Conservation (phyloP, 2,329 filamentous ascomycete genomes). For the Emergomyces pasteurianus region DNA sequence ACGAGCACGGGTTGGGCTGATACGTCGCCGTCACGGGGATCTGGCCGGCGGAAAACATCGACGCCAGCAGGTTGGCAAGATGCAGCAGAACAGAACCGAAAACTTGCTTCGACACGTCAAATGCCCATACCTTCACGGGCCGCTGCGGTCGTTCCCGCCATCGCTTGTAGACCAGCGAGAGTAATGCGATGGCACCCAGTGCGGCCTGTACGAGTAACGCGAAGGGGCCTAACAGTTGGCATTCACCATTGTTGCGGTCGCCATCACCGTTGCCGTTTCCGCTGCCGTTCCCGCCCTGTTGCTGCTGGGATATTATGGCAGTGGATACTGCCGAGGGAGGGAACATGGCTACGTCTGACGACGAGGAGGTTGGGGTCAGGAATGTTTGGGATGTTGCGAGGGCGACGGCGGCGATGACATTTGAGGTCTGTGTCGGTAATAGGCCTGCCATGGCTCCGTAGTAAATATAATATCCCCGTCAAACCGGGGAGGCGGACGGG, state of each 20-base stretch:
- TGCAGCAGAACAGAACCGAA: constrained; percentile 87
- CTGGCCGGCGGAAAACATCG: constrained; percentile 81
- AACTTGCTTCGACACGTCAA: constrained; percentile 95
- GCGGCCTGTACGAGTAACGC: constrained; percentile 82
- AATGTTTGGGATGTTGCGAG: constrained; percentile 4
- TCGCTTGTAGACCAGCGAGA: constrained; percentile 84
- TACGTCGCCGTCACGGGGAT: constrained; percentile 46
- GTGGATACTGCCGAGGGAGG: constrained; percentile 12
- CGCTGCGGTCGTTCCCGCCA: constrained; percentile 86
- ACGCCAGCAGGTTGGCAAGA: constrained; percentile 88
- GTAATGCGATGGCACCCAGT: constrained; percentile 67
- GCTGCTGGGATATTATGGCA: constrained; percentile 9
- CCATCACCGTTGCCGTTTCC: constrained; percentile 16
- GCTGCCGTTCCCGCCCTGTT: constrained; percentile 6
- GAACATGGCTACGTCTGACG: neutral
- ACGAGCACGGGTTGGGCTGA: constrained; percentile 86
- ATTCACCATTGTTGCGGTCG: constrained; percentile 56
- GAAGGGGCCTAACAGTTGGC: constrained; percentile 77
- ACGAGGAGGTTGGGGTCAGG: neutral
- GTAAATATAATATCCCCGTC: neutral
- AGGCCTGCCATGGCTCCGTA: neutral
- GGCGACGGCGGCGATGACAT: constrained; percentile 10
- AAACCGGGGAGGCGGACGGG: neutral
- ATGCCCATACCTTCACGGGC: constrained; percentile 93
- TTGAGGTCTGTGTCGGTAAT: constrained; percentile 3